phyloP scores from a whole-genome alignment of 345 rosid species.

The Camelina laxa region DNA sequence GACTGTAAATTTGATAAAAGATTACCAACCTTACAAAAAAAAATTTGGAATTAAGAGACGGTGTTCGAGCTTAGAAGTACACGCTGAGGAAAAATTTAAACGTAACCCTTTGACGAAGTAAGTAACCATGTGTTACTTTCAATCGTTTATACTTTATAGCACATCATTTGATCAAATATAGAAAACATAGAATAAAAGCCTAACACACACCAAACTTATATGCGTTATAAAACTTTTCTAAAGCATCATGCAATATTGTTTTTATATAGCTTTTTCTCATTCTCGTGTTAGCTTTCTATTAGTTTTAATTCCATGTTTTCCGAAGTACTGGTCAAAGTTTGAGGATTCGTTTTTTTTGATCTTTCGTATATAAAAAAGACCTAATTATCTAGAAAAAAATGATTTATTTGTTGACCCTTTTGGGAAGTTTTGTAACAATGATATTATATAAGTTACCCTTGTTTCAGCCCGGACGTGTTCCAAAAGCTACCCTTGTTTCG shows the following conservation, averaged over 20 bases:
- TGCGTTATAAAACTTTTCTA: conserved; percentile 1
- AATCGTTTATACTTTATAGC: neutral
- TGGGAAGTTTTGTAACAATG: no score
- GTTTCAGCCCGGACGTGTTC: no score
- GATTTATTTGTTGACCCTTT: neutral
- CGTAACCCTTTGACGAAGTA: neutral
- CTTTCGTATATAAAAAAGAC: conserved; percentile 1
- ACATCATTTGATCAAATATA: conserved; percentile 18
- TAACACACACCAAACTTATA: neutral
- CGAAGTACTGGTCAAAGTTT: conserved; percentile 35
- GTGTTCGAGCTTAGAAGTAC: no score
- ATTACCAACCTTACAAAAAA: no score
- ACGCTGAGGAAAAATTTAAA: no score
- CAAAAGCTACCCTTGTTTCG: no score
- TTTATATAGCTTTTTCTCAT: neutral
- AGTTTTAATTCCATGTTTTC: conserved; percentile 18
- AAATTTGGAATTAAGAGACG: no score
- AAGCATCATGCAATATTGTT: conserved; percentile 6
- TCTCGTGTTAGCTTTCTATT: conserved; percentile 27
- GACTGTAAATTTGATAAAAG: no score
- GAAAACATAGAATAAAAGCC: neutral
- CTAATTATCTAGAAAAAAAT: neutral
- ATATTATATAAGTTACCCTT: no score
- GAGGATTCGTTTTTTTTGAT: conserved; percentile 26
- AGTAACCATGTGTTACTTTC: neutral